Conservation (phyloP, 1,139 yeast genomes). For the Debaryomyces coudertii region DNA sequence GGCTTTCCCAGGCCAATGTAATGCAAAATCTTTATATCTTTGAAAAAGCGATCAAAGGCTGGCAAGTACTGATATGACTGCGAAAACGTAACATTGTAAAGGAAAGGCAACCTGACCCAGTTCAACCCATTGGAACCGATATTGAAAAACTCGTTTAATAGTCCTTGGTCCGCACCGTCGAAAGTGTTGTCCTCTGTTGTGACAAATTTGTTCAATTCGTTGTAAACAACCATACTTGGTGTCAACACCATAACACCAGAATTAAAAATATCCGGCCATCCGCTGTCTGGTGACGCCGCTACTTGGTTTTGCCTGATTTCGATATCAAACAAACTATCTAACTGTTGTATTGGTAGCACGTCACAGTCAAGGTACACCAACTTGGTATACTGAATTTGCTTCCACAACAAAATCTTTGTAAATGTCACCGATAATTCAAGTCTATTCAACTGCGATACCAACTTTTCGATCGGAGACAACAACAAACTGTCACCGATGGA, state of each 20-base stretch:
- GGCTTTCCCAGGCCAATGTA: slow-evolving; percentile 35
- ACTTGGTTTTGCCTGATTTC: slow-evolving; percentile 20
- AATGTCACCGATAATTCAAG: slow-evolving; percentile 33
- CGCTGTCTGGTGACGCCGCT: slow-evolving; percentile 37
- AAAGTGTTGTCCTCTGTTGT: slow-evolving; percentile 22
- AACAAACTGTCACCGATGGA: slow-evolving; percentile 26
- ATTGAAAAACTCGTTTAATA: slow-evolving; percentile 33
- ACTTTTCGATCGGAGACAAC: slow-evolving; percentile 24
- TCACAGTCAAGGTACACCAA: slow-evolving; percentile 36
- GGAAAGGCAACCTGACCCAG: slow-evolving; percentile 34
- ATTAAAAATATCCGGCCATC: slow-evolving; percentile 44
- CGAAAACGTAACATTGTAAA: slow-evolving; percentile 37
- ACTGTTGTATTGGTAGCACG: slow-evolving; percentile 29
- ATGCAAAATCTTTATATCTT: slow-evolving; percentile 32
- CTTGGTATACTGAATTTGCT: slow-evolving; percentile 26
- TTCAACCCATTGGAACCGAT: slow-evolving; percentile 19
- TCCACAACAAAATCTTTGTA: slow-evolving; percentile 34
- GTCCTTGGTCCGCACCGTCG: slow-evolving; percentile 42
- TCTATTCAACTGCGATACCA: slow-evolving; percentile 27
- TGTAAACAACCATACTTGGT: slow-evolving; percentile 24
- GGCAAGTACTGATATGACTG: slow-evolving; percentile 36
- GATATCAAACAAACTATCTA: slow-evolving; percentile 29
- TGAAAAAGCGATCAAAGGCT: slow-evolving; percentile 32
- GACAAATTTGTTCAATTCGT: slow-evolving; percentile 22
- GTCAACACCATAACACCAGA: slow-evolving; percentile 35